A percentile compares a stretch with the other conserved stretches of the same genome.
Evolutionary conservation across 352 stramenopile species (phyloP).

Genomic region (Phytophthora kernoviae): DNA sequence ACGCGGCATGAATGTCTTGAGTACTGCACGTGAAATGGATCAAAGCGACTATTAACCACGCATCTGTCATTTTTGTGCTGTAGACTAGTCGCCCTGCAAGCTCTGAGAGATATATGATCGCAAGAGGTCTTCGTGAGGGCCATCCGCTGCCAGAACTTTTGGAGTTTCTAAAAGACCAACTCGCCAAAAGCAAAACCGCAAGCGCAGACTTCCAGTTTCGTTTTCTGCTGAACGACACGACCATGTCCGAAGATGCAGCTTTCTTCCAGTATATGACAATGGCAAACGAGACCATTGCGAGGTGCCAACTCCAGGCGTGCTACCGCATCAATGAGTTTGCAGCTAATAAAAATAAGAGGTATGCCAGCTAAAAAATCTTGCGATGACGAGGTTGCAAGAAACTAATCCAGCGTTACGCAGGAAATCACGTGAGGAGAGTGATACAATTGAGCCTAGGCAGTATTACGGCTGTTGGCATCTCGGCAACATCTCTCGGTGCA

Average conservation of each 20-base stretch:
- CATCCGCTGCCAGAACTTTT: slow-evolving; percentile 29
- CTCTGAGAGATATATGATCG: slow-evolving; percentile 78
- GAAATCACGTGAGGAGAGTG: slow-evolving; percentile 18
- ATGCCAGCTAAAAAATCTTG: slow-evolving; percentile 1
- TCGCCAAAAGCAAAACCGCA: slow-evolving; percentile 13
- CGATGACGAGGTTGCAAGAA: not conserved
- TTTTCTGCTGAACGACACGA: slow-evolving; percentile 26
- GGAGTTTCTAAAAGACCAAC: slow-evolving; percentile 28
- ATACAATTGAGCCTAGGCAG: slow-evolving; percentile 22
- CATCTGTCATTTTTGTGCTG: not conserved
- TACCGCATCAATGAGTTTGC: slow-evolving; percentile 39
- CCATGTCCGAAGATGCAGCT: slow-evolving; percentile 23
- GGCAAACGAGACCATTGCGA: slow-evolving; percentile 40
- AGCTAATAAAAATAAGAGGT: slow-evolving; percentile 35
- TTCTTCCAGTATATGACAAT: slow-evolving; percentile 54
- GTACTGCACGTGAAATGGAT: not conserved
- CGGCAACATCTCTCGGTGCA: slow-evolving; percentile 10
- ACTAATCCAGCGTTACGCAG: not conserved
- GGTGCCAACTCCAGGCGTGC: slow-evolving; percentile 46
- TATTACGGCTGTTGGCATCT: slow-evolving; percentile 59
- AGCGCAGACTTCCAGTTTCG: not conserved
- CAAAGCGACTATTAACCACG: not conserved
- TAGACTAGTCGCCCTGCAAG: slow-evolving; percentile 83
- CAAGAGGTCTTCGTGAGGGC: slow-evolving; percentile 24
- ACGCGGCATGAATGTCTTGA: slow-evolving; percentile 3